Evolutionary conservation across 805 yeast species (phyloP), one percentile per base, ranked within the genome.

Genomic region (Metschnikowia picachoensis): DNA sequence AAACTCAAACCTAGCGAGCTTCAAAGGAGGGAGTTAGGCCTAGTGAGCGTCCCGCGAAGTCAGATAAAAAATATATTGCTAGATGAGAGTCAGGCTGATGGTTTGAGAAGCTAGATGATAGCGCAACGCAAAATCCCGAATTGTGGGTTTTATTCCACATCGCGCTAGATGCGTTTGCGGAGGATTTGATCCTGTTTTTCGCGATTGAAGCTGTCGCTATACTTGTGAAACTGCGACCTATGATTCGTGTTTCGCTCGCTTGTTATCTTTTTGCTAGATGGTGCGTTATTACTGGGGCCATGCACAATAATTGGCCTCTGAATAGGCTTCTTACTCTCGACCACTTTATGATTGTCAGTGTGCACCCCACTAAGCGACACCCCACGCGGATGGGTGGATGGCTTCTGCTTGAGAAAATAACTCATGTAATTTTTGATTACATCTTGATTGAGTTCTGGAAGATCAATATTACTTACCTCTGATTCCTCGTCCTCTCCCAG

Each of bases 11-110:
- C 51, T 2, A 39, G 50, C 4, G 50, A 45, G 12, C n/a, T 40
- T 13, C 70, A 65, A 44, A 46, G 48, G 30, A 38, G 66, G 46
- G 62, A 58, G 36, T 43, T 61, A 28, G 66, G 66, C 7, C 47
- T 61, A 43, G 64, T 61, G 37, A 61, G 66, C 44, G 56, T 61
- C 6, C 66, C 66, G 0, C 44, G 56, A 35, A 45, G 47, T 11
- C 53, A 52, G 41, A 49, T 61, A 15, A 49, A 39, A 11, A 51
- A 44, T 34, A 48, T 61, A 27, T 38, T 48, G 35, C 55, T 68
- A 34, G 64, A 60, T 35, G 53, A 52, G 17, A 51, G 48, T 36
- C 47, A 36, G 40, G 29, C 20, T 16, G 35, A 40, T 15, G 29
- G 17, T 3, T 31, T 39, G 34, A 30, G 31, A 14, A 44, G 34